Evolutionary conservation across 768 basidiomycete species (phyloP).

Genomic region (Mycena indigotica): DNA sequence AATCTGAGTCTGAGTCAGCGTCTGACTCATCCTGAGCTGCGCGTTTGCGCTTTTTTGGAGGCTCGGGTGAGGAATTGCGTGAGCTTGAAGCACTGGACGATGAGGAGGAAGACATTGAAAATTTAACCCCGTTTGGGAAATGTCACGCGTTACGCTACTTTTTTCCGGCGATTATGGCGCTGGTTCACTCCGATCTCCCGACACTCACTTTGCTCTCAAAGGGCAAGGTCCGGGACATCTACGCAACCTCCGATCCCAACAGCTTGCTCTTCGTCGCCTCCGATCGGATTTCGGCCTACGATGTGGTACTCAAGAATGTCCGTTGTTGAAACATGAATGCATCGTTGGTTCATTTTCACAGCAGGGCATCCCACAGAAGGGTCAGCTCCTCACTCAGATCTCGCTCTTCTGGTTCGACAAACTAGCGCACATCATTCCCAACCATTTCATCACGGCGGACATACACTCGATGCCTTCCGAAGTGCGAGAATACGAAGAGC

Average conservation of each 20-base stretch:
- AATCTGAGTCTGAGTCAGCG: slow-evolving; percentile 20
- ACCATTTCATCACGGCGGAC: slow-evolving; percentile 83
- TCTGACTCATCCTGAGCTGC: slow-evolving; percentile 16
- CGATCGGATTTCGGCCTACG: slow-evolving; percentile 95
- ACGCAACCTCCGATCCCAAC: slow-evolving; percentile 68
- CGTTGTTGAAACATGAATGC: slow-evolving; percentile 32
- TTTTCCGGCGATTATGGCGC: slow-evolving; percentile 27
- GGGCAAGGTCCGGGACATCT: slow-evolving; percentile 98
- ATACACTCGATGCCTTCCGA: slow-evolving; percentile 83
- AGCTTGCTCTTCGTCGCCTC: slow-evolving; percentile 91
- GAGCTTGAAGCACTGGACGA: slow-evolving; percentile 27
- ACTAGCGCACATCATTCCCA: slow-evolving; percentile 76
- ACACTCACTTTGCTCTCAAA: slow-evolving; percentile 72
- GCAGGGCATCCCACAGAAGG: slow-evolving; percentile 94
- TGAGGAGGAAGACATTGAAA: slow-evolving; percentile 21
- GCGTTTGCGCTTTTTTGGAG: slow-evolving; percentile 35
- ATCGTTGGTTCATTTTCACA: slow-evolving; percentile 3
- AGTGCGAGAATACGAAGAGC: slow-evolving; percentile 70
- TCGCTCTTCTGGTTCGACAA: slow-evolving; percentile 96
- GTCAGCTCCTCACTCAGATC: slow-evolving; percentile 83
- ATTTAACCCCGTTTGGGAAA: neutral
- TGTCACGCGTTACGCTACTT: neutral
- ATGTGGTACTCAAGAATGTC: slow-evolving; percentile 93
- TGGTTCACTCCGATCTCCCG: slow-evolving; percentile 60
- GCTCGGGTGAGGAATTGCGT: slow-evolving; percentile 21